Evolutionary conservation across 768 basidiomycete genomes (phyloP), one percentile per base, ranked within the genome.

Genomic region (Boletus rubescentipes): DNA sequence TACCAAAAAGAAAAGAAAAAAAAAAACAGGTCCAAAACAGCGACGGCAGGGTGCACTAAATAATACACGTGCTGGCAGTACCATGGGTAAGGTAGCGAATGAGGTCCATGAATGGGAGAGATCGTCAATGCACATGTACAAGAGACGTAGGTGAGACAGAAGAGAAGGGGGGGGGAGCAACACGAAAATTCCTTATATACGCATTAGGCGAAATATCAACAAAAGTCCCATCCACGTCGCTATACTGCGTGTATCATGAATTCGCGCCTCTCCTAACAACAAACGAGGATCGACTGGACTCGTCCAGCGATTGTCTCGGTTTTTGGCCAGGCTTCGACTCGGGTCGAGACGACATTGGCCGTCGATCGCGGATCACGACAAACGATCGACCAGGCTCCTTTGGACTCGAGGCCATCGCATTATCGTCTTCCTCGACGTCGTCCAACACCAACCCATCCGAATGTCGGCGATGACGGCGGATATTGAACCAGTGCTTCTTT

Each of bases 401-500:
- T 16, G 70, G 58, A 38, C 70, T 67, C 57, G 55, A 70, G 37
- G 56, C 70, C 67, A 51, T 51, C 32, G 32, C 75, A 65, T 49
- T 55, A n/a, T 47, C 52, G 30, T 38, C 59, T 40, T 59, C 59
- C 21, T 37, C 52, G 12, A 57, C 67, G 23, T 62, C 66, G 63
- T 69, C 52, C 70, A 72, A 23, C 20, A 69, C 55, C 15, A 77
- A 76, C 40, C 82, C 81, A 54, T 79, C 84, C 60, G 84, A 86
- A 55, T 85, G 79, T 32, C 80, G 77, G 46, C 87, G 77, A 63
- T 75, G 76, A 54, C 83, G 78, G 34, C 83, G 75, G 20, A 87
- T 65, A 49, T 81, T 81, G 64, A 82, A 88, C 87, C 87, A 90
- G n/a, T 77, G 77, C 63, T 79, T 84, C 76, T 84, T 87, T 73